Percentiles rank a stretch among this genome's conserved stretches.
phyloP scores from a whole-genome alignment of 768 basidiomycete species.

The Tulasnella sp. region DNA sequence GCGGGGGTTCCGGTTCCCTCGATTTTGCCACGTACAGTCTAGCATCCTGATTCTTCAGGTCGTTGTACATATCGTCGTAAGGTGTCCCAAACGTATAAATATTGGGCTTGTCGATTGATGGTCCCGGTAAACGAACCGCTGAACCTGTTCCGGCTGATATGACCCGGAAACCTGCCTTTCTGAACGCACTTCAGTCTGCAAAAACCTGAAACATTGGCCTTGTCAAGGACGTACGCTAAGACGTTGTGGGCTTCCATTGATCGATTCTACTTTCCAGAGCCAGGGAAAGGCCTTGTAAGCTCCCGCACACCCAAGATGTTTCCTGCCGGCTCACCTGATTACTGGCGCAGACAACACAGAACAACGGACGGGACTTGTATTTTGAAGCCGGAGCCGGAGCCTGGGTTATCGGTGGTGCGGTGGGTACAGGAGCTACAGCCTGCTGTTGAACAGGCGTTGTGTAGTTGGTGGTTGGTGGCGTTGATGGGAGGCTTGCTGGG shows the following conservation, averaged over 20 bases:
- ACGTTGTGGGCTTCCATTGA: slow-evolving; percentile 98
- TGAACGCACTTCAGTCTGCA: slow-evolving; percentile 43
- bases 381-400: slow-evolving; percentile 26
- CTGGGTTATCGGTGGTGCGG: slow-evolving; percentile 33
- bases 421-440: background rate
- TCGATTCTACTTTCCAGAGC: slow-evolving; percentile 65
- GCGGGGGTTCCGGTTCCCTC: background rate
- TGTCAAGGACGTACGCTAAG: slow-evolving; percentile 65
- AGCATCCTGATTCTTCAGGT: slow-evolving; percentile 79
- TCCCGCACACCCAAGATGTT: background rate
- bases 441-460: slow-evolving; percentile 24
- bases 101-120: slow-evolving; percentile 96
- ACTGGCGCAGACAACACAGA: slow-evolving; percentile 99
- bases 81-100: slow-evolving; percentile 97
- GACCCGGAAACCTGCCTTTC: slow-evolving; percentile 89
- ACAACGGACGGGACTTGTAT: slow-evolving; percentile 73
- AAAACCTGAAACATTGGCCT: background rate
- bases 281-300: slow-evolving; percentile 24
- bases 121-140: slow-evolving; percentile 92
- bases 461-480: slow-evolving; percentile 44
- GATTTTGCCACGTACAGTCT: slow-evolving; percentile 64
- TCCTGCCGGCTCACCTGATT: slow-evolving; percentile 71
- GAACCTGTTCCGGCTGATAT: slow-evolving; percentile 96
- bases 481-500: slow-evolving; percentile 47
- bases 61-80: slow-evolving; percentile 93